These are phyloP conservation scores for Gaillardinia entomophila DNA, from an alignment of 805 yeast genomes.

Conservation along the genomic window DNA sequence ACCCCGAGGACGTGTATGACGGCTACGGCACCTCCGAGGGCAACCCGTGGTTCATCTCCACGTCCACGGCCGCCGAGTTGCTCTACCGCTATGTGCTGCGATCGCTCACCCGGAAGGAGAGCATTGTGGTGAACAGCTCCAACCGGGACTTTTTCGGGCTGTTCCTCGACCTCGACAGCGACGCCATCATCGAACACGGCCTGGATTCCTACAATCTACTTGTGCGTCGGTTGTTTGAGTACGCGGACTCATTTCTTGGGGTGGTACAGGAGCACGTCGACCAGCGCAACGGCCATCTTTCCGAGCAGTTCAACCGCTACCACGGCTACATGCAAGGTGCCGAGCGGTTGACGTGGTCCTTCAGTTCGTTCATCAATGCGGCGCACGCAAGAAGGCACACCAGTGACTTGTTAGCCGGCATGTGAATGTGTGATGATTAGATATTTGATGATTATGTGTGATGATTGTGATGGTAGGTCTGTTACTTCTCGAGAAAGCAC, in stretches of 20 bases:
- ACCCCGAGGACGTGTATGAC: slow-evolving; percentile 88
- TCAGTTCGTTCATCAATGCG: slow-evolving; percentile 70
- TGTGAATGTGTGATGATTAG: no score
- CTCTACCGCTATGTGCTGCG: slow-evolving; percentile 50
- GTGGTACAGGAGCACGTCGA: slow-evolving; percentile 56
- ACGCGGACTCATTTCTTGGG: slow-evolving; percentile 63
- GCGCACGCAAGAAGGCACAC: slow-evolving; percentile 60
- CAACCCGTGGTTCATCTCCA: slow-evolving; percentile 89
- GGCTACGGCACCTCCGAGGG: slow-evolving; percentile 71
- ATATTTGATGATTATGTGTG: no score
- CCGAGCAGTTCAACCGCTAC: slow-evolving; percentile 82
- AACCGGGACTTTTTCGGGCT: slow-evolving; percentile 25
- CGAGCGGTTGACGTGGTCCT: slow-evolving; percentile 82
- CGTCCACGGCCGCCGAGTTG: slow-evolving; percentile 63
- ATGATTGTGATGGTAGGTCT: no score
- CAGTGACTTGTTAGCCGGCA: no score
- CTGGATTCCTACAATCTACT: slow-evolving; percentile 43
- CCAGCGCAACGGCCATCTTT: slow-evolving; percentile 58
- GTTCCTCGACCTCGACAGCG: slow-evolving; percentile 17
- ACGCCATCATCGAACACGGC: slow-evolving; percentile 26
- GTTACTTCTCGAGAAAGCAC: no score
- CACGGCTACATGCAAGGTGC: slow-evolving; percentile 91
- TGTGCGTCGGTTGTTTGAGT: slow-evolving; percentile 41
- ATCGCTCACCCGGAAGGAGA: slow-evolving; percentile 30
- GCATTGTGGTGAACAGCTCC: slow-evolving; percentile 35